Conservation (phyloP, 805 yeast species). For the Tetrapisispora arboricola region DNA sequence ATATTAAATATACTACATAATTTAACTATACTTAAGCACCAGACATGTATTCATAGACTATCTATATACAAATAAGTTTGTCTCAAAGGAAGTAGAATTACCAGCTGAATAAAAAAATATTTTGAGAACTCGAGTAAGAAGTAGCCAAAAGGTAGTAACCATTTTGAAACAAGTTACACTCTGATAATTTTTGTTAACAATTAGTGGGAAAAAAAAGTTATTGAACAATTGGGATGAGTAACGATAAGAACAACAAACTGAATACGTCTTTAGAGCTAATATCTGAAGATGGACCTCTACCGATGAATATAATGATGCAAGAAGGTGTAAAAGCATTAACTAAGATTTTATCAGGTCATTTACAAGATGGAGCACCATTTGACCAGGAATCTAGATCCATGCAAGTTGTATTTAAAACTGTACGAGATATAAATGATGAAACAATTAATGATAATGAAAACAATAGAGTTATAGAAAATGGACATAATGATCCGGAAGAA, state of each 20-base stretch:
- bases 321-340: constrained; percentile 28
- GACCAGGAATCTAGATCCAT: constrained; percentile 13
- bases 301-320: constrained; percentile 27
- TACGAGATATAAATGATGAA: not conserved
- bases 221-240: not conserved
- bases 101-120: too few relatives aligned
- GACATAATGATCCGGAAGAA: not conserved
- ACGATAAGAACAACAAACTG: not conserved
- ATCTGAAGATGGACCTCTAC: constrained; percentile 22
- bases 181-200: too few relatives aligned
- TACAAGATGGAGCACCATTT: constrained; percentile 18
- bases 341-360: constrained; percentile 21
- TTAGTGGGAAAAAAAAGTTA: too few relatives aligned
- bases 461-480: not conserved
- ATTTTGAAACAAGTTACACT: too few relatives aligned
- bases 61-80: too few relatives aligned
- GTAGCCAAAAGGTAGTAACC: too few relatives aligned
- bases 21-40: too few relatives aligned
- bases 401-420: constrained; percentile 18
- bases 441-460: not conserved
- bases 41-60: too few relatives aligned
- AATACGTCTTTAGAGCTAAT: constrained; percentile 17
- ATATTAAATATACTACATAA: too few relatives aligned
- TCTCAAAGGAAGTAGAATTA: too few relatives aligned
- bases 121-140: too few relatives aligned